Percentiles rank a stretch among this genome's conserved stretches.
Evolutionary conservation across 352 stramenopile species (phyloP).

Genomic region (Phytophthora meadii): DNA sequence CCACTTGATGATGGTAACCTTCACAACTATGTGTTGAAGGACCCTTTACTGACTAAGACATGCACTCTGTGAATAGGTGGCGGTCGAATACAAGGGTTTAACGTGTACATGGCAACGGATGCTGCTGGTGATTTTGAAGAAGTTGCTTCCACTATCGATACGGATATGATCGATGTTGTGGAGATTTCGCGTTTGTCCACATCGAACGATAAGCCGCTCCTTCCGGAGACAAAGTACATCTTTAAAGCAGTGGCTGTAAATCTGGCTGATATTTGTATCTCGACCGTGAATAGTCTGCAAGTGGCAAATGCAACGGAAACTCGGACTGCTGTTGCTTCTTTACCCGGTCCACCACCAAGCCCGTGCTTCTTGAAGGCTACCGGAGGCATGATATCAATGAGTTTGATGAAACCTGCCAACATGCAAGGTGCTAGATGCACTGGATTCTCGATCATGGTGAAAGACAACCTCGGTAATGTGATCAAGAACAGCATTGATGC

Average conservation of each 20-base stretch:
- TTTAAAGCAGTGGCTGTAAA: constrained; percentile 67
- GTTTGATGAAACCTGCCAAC: constrained; percentile 52
- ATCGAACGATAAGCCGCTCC: constrained; percentile 28
- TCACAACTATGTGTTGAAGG: not conserved
- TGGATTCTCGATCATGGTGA: constrained; percentile 52
- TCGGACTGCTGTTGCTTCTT: constrained; percentile 34
- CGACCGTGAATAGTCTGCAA: constrained; percentile 21
- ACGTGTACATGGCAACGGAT: constrained; percentile 60
- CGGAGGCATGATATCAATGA: constrained; percentile 52
- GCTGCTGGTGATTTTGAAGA: constrained; percentile 40
- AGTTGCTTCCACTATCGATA: constrained; percentile 38
- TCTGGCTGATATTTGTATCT: constrained; percentile 51
- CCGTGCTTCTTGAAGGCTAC: constrained; percentile 63
- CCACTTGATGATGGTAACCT: constrained; percentile 50
- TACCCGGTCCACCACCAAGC: constrained; percentile 47
- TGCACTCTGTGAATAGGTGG: constrained; percentile 38
- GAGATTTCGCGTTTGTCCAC: constrained; percentile 47
- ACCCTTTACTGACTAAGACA: not conserved
- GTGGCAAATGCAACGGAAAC: constrained; percentile 20
- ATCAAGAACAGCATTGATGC: constrained; percentile 29
- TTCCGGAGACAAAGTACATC: constrained; percentile 46
- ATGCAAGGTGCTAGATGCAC: constrained; percentile 57
- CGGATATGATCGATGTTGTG: constrained; percentile 23
- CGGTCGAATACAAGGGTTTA: constrained; percentile 54
- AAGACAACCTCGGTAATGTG: constrained; percentile 25